A percentile compares a stretch with the other conserved stretches of the same genome.
These are phyloP conservation scores for Physaria fendleri DNA, from an alignment of 345 rosid species.

Conservation along the genomic window DNA sequence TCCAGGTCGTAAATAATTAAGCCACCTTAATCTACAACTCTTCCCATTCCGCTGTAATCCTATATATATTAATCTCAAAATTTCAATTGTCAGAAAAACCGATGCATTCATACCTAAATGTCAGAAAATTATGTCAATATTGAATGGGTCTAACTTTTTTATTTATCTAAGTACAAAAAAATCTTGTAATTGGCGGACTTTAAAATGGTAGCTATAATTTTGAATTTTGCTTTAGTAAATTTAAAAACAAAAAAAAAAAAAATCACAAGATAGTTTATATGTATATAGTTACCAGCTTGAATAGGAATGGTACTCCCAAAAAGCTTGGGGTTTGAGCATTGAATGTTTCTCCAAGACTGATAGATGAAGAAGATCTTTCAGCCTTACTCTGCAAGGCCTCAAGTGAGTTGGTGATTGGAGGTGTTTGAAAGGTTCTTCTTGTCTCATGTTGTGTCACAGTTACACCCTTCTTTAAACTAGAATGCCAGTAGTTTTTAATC, in stretches of 20 bases:
- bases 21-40: conserved; percentile 95
- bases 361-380: conserved; percentile 16
- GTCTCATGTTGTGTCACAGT: conserved; percentile 24
- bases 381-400: not conserved
- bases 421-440: conserved; percentile 16
- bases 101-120: not conserved
- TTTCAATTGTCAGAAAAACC: no score
- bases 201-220: not conserved
- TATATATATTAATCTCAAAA: no score
- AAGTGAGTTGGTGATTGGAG: conserved; percentile 13
- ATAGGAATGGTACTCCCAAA: conserved; percentile 74
- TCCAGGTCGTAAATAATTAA: conserved; percentile 89
- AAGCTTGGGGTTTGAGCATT: conserved; percentile 10
- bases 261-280: not conserved
- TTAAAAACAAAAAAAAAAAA: not conserved
- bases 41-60: conserved; percentile 89
- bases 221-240: not conserved
- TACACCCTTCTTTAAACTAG: conserved; percentile 58
- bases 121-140: no score
- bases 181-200: not conserved
- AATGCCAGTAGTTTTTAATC: conserved; percentile 93
- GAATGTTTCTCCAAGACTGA: not conserved
- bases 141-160: no score
- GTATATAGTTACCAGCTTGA: conserved; percentile 53
- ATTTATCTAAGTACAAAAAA: not conserved